Evolutionary conservation across 2,329 filamentous ascomycete species (phyloP).

Genomic region (Aspergillus pseudoviridinutans): DNA sequence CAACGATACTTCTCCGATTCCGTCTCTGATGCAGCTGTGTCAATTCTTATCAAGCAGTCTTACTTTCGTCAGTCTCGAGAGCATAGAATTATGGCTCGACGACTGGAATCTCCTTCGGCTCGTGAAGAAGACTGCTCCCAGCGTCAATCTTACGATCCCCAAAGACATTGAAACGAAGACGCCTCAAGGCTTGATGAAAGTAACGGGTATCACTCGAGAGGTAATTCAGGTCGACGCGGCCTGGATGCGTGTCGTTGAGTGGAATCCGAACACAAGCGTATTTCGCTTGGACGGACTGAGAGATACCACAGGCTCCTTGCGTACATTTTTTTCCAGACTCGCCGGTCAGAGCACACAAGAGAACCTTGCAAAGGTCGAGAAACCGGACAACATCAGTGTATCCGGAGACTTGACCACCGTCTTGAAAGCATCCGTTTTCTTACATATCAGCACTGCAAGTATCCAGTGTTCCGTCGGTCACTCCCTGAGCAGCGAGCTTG

Average conservation of each 20-base stretch:
- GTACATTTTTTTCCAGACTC: conserved; percentile 77
- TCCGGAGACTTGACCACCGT: conserved; percentile 68
- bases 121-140: conserved; percentile 80
- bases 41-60: conserved; percentile 93
- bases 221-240: conserved; percentile 88
- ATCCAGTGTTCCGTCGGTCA: conserved; percentile 71
- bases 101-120: conserved; percentile 76
- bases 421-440: conserved; percentile 76
- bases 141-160: conserved; percentile 67
- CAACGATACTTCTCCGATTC: conserved; percentile 80
- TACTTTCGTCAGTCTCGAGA: conserved; percentile 87
- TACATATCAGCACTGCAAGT: conserved; percentile 79
- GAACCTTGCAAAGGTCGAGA: conserved; percentile 40
- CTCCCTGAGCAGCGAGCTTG: conserved; percentile 76
- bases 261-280: conserved; percentile 60
- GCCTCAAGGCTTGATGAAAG: conserved; percentile 82
- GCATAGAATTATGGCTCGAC: conserved; percentile 87
- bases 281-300: conserved; percentile 36
- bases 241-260: conserved; percentile 83
- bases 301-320: conserved; percentile 57
- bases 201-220: conserved; percentile 74
- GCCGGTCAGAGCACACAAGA: conserved; percentile 53
- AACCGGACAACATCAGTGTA: conserved; percentile 58
- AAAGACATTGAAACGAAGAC: conserved; percentile 76
- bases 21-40: conserved; percentile 77